Evolutionary conservation across 768 basidiomycete genomes (phyloP).

Genomic region (Boletus insuetus): DNA sequence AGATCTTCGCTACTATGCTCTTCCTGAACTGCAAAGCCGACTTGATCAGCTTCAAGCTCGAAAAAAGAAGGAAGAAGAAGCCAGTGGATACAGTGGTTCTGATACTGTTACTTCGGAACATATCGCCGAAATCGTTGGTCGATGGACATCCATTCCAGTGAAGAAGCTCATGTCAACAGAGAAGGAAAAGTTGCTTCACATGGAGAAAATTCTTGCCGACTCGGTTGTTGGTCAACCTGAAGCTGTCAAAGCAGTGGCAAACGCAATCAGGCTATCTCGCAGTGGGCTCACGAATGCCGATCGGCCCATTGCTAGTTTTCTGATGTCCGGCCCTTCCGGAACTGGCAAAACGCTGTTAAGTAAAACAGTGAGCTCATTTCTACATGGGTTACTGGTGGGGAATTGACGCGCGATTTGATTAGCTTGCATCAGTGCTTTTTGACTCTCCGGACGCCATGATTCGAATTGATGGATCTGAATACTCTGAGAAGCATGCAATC

Average conservation of each 20-base stretch:
- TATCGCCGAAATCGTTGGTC: conserved; percentile 91
- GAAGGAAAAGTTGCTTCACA: conserved; percentile 79
- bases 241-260: conserved; percentile 89
- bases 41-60: conserved; percentile 70
- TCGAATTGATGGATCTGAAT: conserved; percentile 89
- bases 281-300: conserved; percentile 90
- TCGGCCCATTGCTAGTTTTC: conserved; percentile 87
- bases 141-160: conserved; percentile 93
- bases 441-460: conserved; percentile 92
- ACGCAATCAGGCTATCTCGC: conserved; percentile 89
- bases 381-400: neutral
- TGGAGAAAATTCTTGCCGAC: conserved; percentile 80
- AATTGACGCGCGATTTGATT: conserved; percentile 7
- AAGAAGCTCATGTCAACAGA: conserved; percentile 84
- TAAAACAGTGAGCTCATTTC: conserved; percentile 65
- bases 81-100: conserved; percentile 45
- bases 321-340: conserved; percentile 90
- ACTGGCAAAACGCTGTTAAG: conserved; percentile 89
- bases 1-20: conserved; percentile 87
- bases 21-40: conserved; percentile 80
- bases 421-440: conserved; percentile 88
- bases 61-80: conserved; percentile 69
- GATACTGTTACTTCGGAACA: conserved; percentile 83
- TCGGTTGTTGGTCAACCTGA: conserved; percentile 89
- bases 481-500: conserved; percentile 80